Evolutionary conservation across 2,329 filamentous ascomycete genomes (phyloP).

Genomic region (Cadophora sp.): DNA sequence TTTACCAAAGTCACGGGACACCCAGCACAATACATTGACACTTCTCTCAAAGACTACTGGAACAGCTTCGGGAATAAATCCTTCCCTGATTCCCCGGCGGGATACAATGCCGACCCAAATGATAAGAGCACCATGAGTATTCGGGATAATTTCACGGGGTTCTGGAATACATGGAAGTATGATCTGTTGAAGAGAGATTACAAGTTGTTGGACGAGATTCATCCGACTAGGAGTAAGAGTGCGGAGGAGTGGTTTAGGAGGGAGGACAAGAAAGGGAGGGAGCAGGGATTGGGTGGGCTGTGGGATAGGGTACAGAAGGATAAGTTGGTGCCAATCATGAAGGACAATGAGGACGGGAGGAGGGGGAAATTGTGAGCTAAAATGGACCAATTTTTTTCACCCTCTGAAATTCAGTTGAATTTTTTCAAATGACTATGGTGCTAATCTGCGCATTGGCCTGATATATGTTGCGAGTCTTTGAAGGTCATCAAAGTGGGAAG

Average conservation of each 20-base stretch:
- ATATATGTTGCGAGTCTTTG: no score
- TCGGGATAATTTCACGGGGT: conserved; percentile 57
- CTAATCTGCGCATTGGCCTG: no score
- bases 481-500: no score
- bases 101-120: conserved; percentile 44
- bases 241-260: conserved; percentile 56
- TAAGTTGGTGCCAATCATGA: conserved; percentile 39
- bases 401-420: no score
- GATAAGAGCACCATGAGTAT: conserved; percentile 49
- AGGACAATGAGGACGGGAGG: conserved; percentile 40
- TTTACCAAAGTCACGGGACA: conserved; percentile 53
- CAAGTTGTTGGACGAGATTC: conserved; percentile 57
- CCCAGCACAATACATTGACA: conserved; percentile 50
- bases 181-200: conserved; percentile 55
- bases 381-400: no score
- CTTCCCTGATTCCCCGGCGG: conserved; percentile 43
- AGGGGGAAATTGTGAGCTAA: conserved; percentile 28
- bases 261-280: conserved; percentile 47
- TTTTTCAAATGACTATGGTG: no score
- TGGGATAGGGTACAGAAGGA: conserved; percentile 45
- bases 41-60: conserved; percentile 46
- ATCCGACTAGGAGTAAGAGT: conserved; percentile 54
- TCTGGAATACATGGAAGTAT: conserved; percentile 55
- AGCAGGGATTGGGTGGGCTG: conserved; percentile 41
- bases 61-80: conserved; percentile 24